phyloP scores from a whole-genome alignment of 2,329 filamentous ascomycete genomes.

The Mycocentrospora acerina region DNA sequence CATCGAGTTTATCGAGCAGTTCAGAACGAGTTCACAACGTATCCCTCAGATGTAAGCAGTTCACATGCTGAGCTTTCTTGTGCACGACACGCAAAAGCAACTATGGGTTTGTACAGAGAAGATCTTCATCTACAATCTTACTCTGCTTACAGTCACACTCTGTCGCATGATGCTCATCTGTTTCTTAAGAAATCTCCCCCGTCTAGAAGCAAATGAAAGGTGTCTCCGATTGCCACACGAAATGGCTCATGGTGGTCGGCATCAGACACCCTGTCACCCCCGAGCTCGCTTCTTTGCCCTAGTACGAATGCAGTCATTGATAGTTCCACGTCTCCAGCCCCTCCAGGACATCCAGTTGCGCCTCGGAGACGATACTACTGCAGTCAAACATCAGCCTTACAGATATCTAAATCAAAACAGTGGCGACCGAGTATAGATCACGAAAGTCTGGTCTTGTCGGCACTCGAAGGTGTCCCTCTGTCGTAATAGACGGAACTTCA shows the following conservation, averaged over 20 bases:
- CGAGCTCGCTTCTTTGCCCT: slow-evolving; percentile 27
- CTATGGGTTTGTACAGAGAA: too few species aligned
- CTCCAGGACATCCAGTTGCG: slow-evolving; percentile 26
- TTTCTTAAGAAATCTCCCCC: slow-evolving; percentile 13
- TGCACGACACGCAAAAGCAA: too few species aligned
- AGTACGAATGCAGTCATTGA: slow-evolving; percentile 37
- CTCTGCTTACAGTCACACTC: too few species aligned
- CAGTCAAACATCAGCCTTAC: slow-evolving; percentile 24
- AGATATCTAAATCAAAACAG: slow-evolving; percentile 27
- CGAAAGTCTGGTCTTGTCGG: slow-evolving; percentile 28
- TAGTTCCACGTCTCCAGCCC: slow-evolving; percentile 34
- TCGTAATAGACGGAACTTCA: slow-evolving; percentile 25
- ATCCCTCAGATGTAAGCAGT: too few species aligned
- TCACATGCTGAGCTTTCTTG: too few species aligned
- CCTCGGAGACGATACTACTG: slow-evolving; percentile 22
- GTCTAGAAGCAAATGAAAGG: slow-evolving; percentile 9
- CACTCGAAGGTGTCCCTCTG: slow-evolving; percentile 17
- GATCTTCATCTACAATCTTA: too few species aligned
- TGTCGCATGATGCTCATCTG: too few species aligned
- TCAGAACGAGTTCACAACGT: too few species aligned
- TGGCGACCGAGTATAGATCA: slow-evolving; percentile 28
- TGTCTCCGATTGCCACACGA: slow-evolving; percentile 7
- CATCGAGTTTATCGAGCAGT: too few species aligned
- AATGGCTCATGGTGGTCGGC: slow-evolving; percentile 19
- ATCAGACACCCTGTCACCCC: slow-evolving; percentile 20